Evolutionary conservation across 176 grass and related monocot species (phyloP).

Genomic region (Avena insularis): DNA sequence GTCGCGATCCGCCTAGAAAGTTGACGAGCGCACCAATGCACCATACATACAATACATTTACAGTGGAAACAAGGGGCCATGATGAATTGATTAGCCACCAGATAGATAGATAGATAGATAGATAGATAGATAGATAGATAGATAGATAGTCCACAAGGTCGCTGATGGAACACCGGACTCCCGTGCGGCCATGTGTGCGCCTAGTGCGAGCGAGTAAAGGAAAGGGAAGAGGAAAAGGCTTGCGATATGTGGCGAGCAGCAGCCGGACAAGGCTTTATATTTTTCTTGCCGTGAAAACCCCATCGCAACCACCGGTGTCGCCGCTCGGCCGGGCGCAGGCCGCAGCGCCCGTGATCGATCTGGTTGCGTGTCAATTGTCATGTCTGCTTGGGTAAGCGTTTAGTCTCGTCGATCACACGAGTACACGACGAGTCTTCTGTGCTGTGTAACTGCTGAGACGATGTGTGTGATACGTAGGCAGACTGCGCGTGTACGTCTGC

Average conservation of each 20-base stretch:
- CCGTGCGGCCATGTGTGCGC: background rate
- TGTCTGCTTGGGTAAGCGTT: background rate
- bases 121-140: no score
- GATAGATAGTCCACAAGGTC: background rate
- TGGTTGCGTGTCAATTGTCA: background rate
- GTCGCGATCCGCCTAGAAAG: background rate
- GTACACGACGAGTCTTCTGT: background rate
- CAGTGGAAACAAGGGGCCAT: background rate
- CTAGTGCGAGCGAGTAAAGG: background rate
- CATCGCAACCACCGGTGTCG: conserved; percentile 39
- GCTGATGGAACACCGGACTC: background rate
- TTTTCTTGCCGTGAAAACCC: background rate
- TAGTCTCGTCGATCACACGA: background rate
- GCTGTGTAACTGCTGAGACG: background rate
- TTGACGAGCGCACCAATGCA: background rate
- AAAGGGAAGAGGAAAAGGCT: background rate
- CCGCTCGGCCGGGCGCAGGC: background rate
- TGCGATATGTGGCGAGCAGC: conserved; percentile 28
- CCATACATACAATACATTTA: background rate
- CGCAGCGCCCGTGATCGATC: background rate
- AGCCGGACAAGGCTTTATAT: background rate
- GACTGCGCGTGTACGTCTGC: background rate
- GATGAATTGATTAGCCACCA: background rate
- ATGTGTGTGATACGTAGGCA: background rate
- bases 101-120: no score